Conservation (phyloP, 306 rosid species). For the Medicago truncatula region MtrunA17r5.0-ANR NC_053049.1:38460001-38460500, state of each 20-base stretch:
- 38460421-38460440: slow-evolving; percentile 27
- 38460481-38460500: slow-evolving; percentile 14
- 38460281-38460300: slow-evolving; percentile 65
- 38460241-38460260: slow-evolving; percentile 45
- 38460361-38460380: slow-evolving; percentile 59
- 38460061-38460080: slow-evolving; percentile 30
- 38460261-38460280: slow-evolving; percentile 47
- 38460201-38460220: slow-evolving; percentile 98
- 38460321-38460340: slow-evolving; percentile 68
- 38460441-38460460: slow-evolving; percentile 4
- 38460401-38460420: slow-evolving; percentile 36
- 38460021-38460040: slow-evolving; percentile 76
- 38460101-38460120: slow-evolving; percentile 25
- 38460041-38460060: slow-evolving; percentile 75
- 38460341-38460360: slow-evolving; percentile 92
- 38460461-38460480: slow-evolving; percentile 16
- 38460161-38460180: slow-evolving; percentile 20
- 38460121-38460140: slow-evolving; percentile 17
- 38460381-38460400: slow-evolving; percentile 35
- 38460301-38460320: slow-evolving; percentile 59
- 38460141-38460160: slow-evolving; percentile 18
- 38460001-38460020: slow-evolving; percentile 76
- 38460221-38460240: slow-evolving; percentile 73
- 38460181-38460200: slow-evolving; percentile 62
- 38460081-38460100: slow-evolving; percentile 13